Conservation (phyloP, 768 basidiomycete genomes). For the Hericium erinaceus region DNA sequence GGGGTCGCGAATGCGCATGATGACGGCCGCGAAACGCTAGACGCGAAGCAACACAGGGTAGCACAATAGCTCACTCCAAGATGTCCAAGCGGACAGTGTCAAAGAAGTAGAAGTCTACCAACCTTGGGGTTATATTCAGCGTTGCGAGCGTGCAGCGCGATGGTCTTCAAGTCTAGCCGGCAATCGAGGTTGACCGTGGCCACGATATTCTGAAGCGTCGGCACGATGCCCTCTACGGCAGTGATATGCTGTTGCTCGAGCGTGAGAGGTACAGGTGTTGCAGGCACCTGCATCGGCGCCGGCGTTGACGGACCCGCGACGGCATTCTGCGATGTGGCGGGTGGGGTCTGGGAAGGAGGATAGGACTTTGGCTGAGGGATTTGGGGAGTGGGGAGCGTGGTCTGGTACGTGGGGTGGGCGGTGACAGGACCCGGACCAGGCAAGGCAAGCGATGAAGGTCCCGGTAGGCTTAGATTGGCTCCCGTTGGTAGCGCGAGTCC, state of each 20-base stretch:
- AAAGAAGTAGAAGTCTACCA: slow-evolving; percentile 48
- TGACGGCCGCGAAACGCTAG: slow-evolving; percentile 99
- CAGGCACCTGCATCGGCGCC: slow-evolving; percentile 38
- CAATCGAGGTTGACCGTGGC: slow-evolving; percentile 98
- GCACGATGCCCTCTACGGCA: slow-evolving; percentile 95
- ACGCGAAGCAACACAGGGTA: slow-evolving; percentile 42
- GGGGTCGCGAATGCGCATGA: slow-evolving; percentile 99
- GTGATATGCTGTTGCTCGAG: slow-evolving; percentile 94
- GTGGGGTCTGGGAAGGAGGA: slow-evolving; percentile 18
- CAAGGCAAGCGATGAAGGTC: slow-evolving; percentile 37
- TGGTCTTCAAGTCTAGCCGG: slow-evolving; percentile 94
- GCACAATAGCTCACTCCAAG: slow-evolving; percentile 48
- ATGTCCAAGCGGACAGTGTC: slow-evolving; percentile 22
- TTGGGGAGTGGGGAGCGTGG: slow-evolving; percentile 20
- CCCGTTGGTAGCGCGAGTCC: slow-evolving; percentile 48
- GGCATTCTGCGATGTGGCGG: slow-evolving; percentile 28
- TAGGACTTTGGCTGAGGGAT: slow-evolving; percentile 22
- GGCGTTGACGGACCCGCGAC: slow-evolving; percentile 53
- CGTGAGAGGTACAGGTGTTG: slow-evolving; percentile 66
- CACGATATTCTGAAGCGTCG: slow-evolving; percentile 99
- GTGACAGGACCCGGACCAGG: slow-evolving; percentile 48
- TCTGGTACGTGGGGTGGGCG: slow-evolving; percentile 29
- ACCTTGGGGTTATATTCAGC: slow-evolving; percentile 99
- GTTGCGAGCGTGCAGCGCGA: slow-evolving; percentile 94
- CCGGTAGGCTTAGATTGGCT: slow-evolving; percentile 30